A percentile compares a stretch with the other conserved stretches of the same genome.
Conservation (phyloP, 805 yeast species). For the Pichia thaimueangensis region DNA sequence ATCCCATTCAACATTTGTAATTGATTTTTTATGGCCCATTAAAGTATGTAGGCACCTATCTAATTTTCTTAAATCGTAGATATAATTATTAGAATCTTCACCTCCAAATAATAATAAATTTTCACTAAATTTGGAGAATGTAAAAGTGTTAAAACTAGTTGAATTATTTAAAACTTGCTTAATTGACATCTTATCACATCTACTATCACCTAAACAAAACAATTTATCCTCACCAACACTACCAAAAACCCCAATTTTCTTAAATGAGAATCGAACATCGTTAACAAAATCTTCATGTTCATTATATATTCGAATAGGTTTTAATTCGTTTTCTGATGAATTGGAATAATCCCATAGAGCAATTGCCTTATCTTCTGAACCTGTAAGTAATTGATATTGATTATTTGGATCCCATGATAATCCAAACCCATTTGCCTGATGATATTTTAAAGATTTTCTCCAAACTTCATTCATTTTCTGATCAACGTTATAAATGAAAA, state of each 20-base stretch:
- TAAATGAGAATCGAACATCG: constrained; percentile 67
- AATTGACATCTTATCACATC: constrained; percentile 27
- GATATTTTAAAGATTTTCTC: constrained; percentile 39
- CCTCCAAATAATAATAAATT: constrained; percentile 66
- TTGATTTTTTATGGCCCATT: constrained; percentile 73
- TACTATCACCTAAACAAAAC: constrained; percentile 48
- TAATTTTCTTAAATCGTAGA: constrained; percentile 52
- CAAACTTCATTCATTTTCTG: constrained; percentile 16
- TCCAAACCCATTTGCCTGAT: constrained; percentile 68
- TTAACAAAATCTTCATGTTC: constrained; percentile 58
- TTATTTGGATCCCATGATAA: constrained; percentile 53
- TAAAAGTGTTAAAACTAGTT: constrained; percentile 50
- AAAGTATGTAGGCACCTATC: constrained; percentile 53
- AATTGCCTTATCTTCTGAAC: constrained; percentile 60
- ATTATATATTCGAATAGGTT: constrained; percentile 19
- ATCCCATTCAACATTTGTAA: constrained; percentile 71
- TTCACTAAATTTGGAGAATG: constrained; percentile 57
- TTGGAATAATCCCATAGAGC: constrained; percentile 52
- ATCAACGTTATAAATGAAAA: constrained; percentile 43
- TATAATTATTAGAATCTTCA: constrained; percentile 55
- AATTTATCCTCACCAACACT: constrained; percentile 68
- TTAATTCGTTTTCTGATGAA: not conserved
- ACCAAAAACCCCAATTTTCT: constrained; percentile 48
- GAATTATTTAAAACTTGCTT: constrained; percentile 20
- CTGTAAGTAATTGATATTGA: constrained; percentile 47